Percentiles rank a stretch among this genome's conserved stretches.
These are phyloP conservation scores for Avena sativa DNA, from an alignment of 176 grass and related monocot species.

Conservation along the genomic window DNA sequence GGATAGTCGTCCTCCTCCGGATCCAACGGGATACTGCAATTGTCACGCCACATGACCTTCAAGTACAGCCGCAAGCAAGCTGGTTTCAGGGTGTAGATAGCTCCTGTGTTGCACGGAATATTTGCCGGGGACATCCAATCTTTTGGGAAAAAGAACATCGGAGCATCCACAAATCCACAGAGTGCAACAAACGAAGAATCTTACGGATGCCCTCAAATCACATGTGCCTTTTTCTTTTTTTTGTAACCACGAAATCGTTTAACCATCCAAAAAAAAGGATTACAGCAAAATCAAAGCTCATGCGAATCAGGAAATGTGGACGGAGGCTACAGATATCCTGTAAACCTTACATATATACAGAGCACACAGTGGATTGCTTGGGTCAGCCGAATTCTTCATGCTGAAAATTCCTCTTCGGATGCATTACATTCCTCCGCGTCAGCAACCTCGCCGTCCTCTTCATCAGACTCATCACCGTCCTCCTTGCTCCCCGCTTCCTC, in stretches of 20 bases:
- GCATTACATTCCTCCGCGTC: slow-evolving; percentile 47
- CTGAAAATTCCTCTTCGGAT: slow-evolving; percentile 38
- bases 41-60: too few species aligned
- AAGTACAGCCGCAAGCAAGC: too few species aligned
- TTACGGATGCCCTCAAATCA: background rate
- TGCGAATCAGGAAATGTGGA: background rate
- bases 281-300: background rate
- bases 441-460: slow-evolving; percentile 13
- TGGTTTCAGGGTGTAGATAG: too few species aligned
- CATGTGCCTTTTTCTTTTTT: background rate
- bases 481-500: slow-evolving; percentile 34
- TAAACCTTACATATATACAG: slow-evolving; percentile 23
- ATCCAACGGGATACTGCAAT: too few species aligned
- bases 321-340: slow-evolving; percentile 21
- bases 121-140: too few species aligned
- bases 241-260: background rate
- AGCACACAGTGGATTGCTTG: background rate
- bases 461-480: slow-evolving; percentile 11
- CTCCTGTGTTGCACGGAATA: too few species aligned
- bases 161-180: background rate
- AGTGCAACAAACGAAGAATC: background rate
- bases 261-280: background rate
- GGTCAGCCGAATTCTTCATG: slow-evolving; percentile 6
- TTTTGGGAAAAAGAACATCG: too few species aligned
- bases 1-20: too few species aligned